A percentile compares a stretch with the other conserved stretches of the same genome.
Conservation (phyloP, 163 green algal species). For the Trebouxia gelatinosa region DNA sequence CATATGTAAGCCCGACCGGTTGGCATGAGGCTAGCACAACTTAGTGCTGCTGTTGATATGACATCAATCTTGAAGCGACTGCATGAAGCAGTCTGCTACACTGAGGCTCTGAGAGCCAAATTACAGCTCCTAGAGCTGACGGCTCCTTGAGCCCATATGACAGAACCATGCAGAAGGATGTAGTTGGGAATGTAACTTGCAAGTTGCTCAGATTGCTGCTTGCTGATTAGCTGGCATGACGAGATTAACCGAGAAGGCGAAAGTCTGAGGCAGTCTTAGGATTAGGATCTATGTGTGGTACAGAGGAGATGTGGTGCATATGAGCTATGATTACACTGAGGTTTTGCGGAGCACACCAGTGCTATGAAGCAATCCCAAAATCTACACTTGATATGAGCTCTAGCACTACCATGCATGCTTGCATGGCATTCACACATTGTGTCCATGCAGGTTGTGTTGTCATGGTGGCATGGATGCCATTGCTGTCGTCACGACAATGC, state of each 20-base stretch:
- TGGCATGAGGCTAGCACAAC: too few relatives aligned
- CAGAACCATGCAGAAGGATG: neutral
- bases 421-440: too few relatives aligned
- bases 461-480: too few relatives aligned
- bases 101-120: neutral
- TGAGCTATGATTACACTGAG: slow-evolving; percentile 21
- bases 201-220: neutral
- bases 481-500: too few relatives aligned
- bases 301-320: neutral
- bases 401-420: too few relatives aligned
- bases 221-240: neutral
- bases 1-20: neutral
- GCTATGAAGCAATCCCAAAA: slow-evolving; percentile 1
- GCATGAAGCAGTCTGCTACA: neutral
- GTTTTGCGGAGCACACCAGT: slow-evolving; percentile 1
- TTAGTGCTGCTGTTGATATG: too few relatives aligned
- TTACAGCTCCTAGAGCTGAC: neutral
- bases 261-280: slow-evolving; percentile 15
- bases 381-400: slow-evolving; percentile 31
- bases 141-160: neutral
- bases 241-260: slow-evolving; percentile 28
- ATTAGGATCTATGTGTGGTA: neutral
- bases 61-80: neutral
- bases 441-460: too few relatives aligned
- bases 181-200: neutral